Evolutionary conservation across 1,284 basidiomycete genomes (phyloP), one percentile per base, ranked within the genome.

Genomic region (Ceratobasidium sp.): DNA sequence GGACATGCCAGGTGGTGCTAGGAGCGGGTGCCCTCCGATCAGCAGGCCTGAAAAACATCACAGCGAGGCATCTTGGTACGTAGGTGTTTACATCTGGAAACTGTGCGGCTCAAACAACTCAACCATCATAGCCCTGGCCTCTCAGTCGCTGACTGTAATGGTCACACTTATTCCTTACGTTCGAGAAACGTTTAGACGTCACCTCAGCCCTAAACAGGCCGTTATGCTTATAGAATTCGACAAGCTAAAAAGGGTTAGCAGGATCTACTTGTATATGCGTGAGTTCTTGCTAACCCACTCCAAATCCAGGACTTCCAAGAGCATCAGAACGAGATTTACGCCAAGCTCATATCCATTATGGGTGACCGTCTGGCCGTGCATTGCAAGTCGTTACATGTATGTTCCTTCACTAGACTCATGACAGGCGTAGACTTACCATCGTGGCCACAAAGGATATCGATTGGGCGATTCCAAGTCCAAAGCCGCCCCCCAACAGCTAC

Each of bases 321-420:
- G 81, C 97, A 99, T 82, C 98, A 99, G 83, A 95, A 96, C 80
- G 98, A 99, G 84, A 98, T 99, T 69, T 96, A 99, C 81, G 88
- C 94, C 71, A 99, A 99, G 84, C 87, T 99, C 67, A 92, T 99
- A 63, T 93, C 96, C 44, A 99, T 99, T 82, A 99, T 99, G 98
- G 91, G 95, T 66, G 97, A 99, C 82, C 88, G 97, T 63, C 84
- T 99, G 58, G 89, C 86, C 75, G 91, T 93, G 0, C 97, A 99
- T 81, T 91, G 94, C 80, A 90, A 89, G 79, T 84, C 89, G 30
- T 84, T 96, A 70, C 89, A 90, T 83, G 91, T 90, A 79, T 79
- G 87, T 71, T 32, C 58, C 18, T 26, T 26, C 8, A 32, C 28
- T 35, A 54, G 32, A 14, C 16, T 8, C 49, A 38, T 21, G 38